A percentile compares a stretch with the other conserved stretches of the same genome.
Evolutionary conservation across 129 eudicot genomes (phyloP).

Genomic region (Gnaphalium uliginosum): DNA sequence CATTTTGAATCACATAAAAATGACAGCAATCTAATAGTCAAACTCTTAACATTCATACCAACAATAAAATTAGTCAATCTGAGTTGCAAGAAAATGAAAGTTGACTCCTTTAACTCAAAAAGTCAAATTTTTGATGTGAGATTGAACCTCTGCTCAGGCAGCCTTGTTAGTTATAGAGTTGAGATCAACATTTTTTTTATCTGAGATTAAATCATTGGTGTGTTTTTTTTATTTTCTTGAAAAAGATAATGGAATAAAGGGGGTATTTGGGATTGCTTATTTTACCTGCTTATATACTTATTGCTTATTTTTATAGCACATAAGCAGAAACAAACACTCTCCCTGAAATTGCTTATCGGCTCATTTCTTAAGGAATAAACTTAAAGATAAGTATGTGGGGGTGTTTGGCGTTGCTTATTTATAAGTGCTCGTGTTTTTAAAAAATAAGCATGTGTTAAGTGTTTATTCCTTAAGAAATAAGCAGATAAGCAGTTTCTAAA

Average conservation of each 20-base stretch:
- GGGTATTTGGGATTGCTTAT: too few species aligned
- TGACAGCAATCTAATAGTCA: neutral
- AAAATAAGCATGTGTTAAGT: too few species aligned
- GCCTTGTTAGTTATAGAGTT: neutral
- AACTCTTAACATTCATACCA: neutral
- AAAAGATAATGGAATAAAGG: constrained; percentile 20
- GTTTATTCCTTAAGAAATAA: too few species aligned
- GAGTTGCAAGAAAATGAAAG: constrained; percentile 25
- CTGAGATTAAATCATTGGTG: constrained; percentile 2
- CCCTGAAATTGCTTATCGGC: too few species aligned
- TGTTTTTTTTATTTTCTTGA: neutral
- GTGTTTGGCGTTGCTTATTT: too few species aligned
- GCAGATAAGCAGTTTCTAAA: too few species aligned
- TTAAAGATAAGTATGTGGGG: too few species aligned
- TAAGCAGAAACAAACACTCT: too few species aligned
- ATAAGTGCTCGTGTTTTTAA: too few species aligned
- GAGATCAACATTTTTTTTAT: neutral
- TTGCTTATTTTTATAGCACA: too few species aligned
- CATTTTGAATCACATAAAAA: neutral
- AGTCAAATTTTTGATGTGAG: neutral
- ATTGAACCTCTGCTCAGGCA: neutral
- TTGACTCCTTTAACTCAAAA: neutral
- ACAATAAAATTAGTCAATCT: constrained; percentile 10
- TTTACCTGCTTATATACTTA: too few species aligned
- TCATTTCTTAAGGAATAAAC: too few species aligned